Conservation (phyloP, 2,329 filamentous ascomycete species). For the Trichoderma pleuroti region DNA sequence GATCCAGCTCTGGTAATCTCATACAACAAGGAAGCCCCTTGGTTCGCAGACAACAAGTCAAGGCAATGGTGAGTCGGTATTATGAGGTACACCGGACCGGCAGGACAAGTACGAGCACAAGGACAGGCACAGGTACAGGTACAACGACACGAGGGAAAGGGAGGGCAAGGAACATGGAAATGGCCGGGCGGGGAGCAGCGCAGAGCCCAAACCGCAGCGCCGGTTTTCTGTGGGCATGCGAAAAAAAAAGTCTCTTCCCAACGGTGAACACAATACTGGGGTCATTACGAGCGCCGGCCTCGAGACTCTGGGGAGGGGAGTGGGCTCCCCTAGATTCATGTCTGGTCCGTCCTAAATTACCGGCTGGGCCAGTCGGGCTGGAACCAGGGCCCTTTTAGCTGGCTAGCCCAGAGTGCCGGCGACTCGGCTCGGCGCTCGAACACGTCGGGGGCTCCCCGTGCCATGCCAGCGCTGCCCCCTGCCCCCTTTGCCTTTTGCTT, state of each 20-base stretch:
- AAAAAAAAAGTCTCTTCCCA: neutral
- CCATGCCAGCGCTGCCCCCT: neutral
- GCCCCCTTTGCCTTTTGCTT: constrained; percentile 8
- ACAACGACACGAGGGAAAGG: neutral
- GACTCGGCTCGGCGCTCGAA: constrained; percentile 17
- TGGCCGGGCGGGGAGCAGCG: constrained; percentile 7
- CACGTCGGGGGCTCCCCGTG: constrained; percentile 14
- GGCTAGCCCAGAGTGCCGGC: constrained; percentile 14
- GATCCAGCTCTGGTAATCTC: constrained; percentile 3
- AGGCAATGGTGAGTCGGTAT: constrained; percentile 11
- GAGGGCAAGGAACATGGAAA: neutral
- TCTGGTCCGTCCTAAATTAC: constrained; percentile 13
- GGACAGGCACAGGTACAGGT: neutral
- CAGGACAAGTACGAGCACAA: neutral
- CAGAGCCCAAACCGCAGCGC: constrained; percentile 15
- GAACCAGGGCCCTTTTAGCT: constrained; percentile 3
- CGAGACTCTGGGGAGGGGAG: constrained; percentile 8
- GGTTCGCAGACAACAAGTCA: neutral
- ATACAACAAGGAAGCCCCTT: constrained; percentile 6
- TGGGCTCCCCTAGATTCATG: constrained; percentile 6
- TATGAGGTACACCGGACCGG: constrained; percentile 11
- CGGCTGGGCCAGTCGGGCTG: constrained; percentile 12
- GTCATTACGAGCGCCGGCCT: constrained; percentile 4
- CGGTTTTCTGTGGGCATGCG: constrained; percentile 4
- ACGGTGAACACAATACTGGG: constrained; percentile 18